phyloP scores from a whole-genome alignment of 2,329 filamentous ascomycete species.

The Aspergillus texensis region DNA sequence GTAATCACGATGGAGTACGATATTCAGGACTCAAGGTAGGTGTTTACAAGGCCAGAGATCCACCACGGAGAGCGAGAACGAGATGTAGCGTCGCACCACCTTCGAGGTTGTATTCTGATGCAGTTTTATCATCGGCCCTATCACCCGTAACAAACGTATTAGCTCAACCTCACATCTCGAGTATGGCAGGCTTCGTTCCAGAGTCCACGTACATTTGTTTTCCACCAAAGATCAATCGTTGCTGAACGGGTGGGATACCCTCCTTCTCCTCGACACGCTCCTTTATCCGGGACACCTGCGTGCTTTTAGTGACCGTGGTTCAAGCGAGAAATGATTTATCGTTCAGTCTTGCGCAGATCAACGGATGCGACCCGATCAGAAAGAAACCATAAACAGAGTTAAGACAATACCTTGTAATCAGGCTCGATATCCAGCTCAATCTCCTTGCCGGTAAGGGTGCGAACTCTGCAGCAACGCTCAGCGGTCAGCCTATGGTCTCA shows the following conservation, averaged over 20 bases:
- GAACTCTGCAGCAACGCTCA: constrained; percentile 65
- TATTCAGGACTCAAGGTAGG: background rate
- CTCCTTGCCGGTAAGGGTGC: constrained; percentile 97
- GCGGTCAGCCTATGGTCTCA: constrained; percentile 10
- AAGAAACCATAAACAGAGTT: background rate
- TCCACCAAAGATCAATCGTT: constrained; percentile 92
- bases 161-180: background rate
- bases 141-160: background rate
- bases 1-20: background rate
- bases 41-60: constrained; percentile 39
- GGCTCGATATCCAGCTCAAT: constrained; percentile 97
- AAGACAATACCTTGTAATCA: constrained; percentile 74
- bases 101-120: constrained; percentile 84
- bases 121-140: constrained; percentile 94
- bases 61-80: constrained; percentile 89
- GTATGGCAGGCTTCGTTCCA: background rate
- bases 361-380: background rate
- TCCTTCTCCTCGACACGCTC: constrained; percentile 99
- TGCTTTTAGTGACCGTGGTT: background rate
- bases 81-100: constrained; percentile 93
- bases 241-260: constrained; percentile 94
- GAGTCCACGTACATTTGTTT: constrained; percentile 84
- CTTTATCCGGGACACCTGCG: constrained; percentile 90
- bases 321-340: background rate
- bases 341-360: background rate